phyloP scores from a whole-genome alignment of 495 filamentous ascomycete species.

The Saxophila tyrrhenica region DNA sequence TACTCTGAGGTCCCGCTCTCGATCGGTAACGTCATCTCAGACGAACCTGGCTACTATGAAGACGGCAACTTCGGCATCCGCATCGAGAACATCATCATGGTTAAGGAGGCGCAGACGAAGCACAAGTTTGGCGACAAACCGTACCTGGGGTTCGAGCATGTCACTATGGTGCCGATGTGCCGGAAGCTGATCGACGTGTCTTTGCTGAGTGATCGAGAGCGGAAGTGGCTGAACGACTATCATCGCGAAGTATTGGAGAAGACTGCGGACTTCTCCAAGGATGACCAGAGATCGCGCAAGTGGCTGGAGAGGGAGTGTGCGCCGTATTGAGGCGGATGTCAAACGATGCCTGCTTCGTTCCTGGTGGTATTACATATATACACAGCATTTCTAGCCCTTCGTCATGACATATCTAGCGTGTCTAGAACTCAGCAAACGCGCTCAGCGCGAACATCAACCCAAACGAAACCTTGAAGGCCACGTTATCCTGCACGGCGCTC shows the following conservation, averaged over 20 bases:
- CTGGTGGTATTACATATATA: neutral
- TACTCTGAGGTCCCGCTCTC: constrained; percentile 85
- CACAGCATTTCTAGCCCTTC: neutral
- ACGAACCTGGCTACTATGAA: constrained; percentile 97
- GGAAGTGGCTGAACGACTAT: constrained; percentile 78
- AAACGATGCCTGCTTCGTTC: no score
- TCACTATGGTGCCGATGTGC: constrained; percentile 94
- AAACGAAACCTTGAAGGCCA: constrained; percentile 70
- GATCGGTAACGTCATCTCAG: constrained; percentile 85
- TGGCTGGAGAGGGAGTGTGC: constrained; percentile 85
- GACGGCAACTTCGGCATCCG: constrained; percentile 96
- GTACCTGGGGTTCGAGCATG: constrained; percentile 90
- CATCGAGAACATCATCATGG: constrained; percentile 90
- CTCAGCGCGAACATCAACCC: constrained; percentile 66
- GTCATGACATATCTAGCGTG: neutral
- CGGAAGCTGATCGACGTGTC: constrained; percentile 70
- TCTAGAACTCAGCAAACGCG: constrained; percentile 55
- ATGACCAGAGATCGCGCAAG: constrained; percentile 50
- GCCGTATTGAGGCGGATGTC: constrained; percentile 21
- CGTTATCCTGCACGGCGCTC: constrained; percentile 51
- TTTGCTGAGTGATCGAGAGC: constrained; percentile 65
- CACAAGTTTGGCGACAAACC: constrained; percentile 87
- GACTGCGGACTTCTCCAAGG: constrained; percentile 69
- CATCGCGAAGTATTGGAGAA: constrained; percentile 71
- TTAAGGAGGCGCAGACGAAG: constrained; percentile 72